These are phyloP conservation scores for Epichloe gansuensis DNA, from an alignment of 2,329 filamentous ascomycete species.

Conservation along the genomic window DNA sequence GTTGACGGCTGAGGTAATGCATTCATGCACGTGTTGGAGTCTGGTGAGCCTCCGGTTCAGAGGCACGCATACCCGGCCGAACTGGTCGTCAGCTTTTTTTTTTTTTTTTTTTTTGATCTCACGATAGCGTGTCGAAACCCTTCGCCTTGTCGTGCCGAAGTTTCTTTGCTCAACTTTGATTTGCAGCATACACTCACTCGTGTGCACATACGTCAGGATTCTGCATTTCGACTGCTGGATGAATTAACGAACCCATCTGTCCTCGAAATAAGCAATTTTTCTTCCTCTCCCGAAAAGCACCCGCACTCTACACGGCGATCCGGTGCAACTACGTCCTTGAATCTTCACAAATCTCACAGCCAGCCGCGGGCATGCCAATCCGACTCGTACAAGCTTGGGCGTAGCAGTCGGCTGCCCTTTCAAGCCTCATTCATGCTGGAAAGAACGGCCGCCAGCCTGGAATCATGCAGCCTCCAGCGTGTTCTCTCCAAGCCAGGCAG, in stretches of 20 bases:
- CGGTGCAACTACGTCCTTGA: neutral
- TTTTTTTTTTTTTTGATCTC: neutral
- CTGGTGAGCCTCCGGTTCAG: neutral
- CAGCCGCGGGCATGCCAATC: slow-evolving; percentile 14
- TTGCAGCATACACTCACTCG: neutral
- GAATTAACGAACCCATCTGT: neutral
- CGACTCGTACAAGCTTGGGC: slow-evolving; percentile 5
- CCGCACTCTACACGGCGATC: neutral
- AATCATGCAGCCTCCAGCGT: slow-evolving; percentile 42
- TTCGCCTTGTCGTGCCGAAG: no score
- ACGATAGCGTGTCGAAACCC: neutral
- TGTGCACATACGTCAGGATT: no score
- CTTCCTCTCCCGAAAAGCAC: neutral
- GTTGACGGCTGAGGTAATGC: neutral
- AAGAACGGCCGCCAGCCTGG: slow-evolving; percentile 42
- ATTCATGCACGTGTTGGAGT: no score
- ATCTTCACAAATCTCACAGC: neutral
- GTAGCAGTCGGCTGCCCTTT: slow-evolving; percentile 8
- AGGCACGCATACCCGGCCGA: neutral
- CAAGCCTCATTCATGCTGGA: slow-evolving; percentile 42
- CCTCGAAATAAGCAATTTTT: neutral
- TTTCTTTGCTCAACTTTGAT: neutral
- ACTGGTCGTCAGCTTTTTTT: neutral
- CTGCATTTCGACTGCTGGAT: neutral
- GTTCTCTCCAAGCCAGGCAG: slow-evolving; percentile 28